phyloP scores from a whole-genome alignment of 2,329 filamentous ascomycete genomes.

The Pseudogymnoascus sp. region DNA sequence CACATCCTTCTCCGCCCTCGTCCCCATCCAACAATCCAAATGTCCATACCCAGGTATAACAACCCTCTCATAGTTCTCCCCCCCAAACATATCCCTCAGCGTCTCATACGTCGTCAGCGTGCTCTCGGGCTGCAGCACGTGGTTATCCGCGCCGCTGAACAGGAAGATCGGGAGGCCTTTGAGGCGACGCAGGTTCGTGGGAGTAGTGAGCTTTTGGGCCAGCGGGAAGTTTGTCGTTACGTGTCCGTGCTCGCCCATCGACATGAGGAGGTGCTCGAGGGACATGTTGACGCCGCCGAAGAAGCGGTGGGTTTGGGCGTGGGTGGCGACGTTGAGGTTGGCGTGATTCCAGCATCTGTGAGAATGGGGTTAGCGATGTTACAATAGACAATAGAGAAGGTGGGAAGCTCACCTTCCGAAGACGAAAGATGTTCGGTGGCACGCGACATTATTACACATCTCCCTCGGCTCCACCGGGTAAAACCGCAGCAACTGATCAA shows the following conservation, averaged over 20 bases:
- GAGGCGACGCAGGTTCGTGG: slow-evolving; percentile 42
- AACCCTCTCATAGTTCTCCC: slow-evolving; percentile 39
- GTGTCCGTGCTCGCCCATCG: slow-evolving; percentile 42
- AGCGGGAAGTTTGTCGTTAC: slow-evolving; percentile 45
- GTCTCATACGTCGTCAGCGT: slow-evolving; percentile 47
- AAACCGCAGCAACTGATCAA: slow-evolving; percentile 51
- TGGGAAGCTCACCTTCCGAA: slow-evolving; percentile 44
- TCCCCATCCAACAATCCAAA: slow-evolving; percentile 55
- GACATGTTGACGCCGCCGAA: slow-evolving; percentile 56
- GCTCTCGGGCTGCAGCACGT: slow-evolving; percentile 44
- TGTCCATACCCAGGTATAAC: slow-evolving; percentile 52
- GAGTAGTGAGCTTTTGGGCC: slow-evolving; percentile 39
- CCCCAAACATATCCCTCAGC: slow-evolving; percentile 44
- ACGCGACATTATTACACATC: slow-evolving; percentile 52
- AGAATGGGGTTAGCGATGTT: neutral
- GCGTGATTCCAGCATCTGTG: slow-evolving; percentile 48
- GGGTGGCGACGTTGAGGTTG: slow-evolving; percentile 59
- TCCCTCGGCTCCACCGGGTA: slow-evolving; percentile 47
- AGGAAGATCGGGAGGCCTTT: slow-evolving; percentile 46
- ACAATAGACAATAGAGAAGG: neutral
- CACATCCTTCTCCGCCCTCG: slow-evolving; percentile 50
- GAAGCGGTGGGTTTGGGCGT: slow-evolving; percentile 51
- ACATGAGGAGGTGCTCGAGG: slow-evolving; percentile 47
- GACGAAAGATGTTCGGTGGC: slow-evolving; percentile 50
- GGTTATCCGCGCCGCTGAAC: slow-evolving; percentile 48